Conservation (phyloP, 495 filamentous ascomycete genomes). For the Penicillium psychrofluorescens region DNA sequence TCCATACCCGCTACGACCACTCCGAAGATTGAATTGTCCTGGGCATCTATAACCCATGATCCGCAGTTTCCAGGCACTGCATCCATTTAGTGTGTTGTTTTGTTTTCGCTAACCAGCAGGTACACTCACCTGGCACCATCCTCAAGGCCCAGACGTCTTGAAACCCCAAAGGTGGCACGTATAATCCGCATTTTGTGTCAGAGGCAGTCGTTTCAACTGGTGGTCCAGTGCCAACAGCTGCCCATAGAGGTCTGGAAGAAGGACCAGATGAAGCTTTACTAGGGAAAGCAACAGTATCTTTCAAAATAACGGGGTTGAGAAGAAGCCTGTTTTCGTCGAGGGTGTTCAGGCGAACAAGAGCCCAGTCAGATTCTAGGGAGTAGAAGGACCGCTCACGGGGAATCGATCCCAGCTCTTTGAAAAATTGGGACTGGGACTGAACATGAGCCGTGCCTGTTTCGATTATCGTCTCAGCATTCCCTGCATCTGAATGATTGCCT, state of each 20-base stretch:
- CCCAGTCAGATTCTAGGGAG: no score
- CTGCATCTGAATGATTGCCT: background rate
- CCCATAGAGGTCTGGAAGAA: background rate
- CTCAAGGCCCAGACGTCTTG: background rate
- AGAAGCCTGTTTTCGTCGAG: background rate
- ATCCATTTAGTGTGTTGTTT: background rate
- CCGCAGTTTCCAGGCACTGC: background rate
- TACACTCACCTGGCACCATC: background rate
- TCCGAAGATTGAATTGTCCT: background rate
- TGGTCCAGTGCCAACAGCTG: background rate
- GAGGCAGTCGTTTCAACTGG: background rate
- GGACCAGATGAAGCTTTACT: background rate
- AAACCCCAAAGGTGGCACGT: background rate
- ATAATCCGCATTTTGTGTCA: background rate
- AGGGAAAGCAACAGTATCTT: background rate
- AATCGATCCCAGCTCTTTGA: background rate
- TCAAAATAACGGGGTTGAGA: background rate
- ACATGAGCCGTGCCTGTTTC: background rate
- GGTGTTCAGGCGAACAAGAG: no score
- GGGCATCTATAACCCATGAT: background rate
- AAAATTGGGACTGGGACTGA: background rate
- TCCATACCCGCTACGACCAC: background rate
- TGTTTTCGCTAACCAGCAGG: no score
- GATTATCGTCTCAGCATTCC: background rate
- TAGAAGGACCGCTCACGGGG: no score